phyloP scores from a whole-genome alignment of 345 rosid species.

The Camelina laxa region DNA sequence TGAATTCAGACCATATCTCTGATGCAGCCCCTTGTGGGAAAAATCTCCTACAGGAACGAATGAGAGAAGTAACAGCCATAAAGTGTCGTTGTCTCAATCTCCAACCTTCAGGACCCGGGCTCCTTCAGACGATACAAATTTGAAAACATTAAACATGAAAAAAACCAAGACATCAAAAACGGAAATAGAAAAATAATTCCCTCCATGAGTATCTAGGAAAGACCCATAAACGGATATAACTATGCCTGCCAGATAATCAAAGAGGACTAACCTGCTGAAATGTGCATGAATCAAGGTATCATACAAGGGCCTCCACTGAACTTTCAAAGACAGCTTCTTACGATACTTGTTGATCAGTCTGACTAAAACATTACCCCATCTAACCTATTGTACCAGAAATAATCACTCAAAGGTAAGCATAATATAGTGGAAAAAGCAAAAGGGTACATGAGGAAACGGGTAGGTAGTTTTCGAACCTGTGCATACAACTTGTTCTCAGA shows the following conservation, averaged over 20 bases:
- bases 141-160: conserved; percentile 7
- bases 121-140: conserved; percentile 53
- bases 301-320: conserved; percentile 91
- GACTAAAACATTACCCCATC: conserved; percentile 91
- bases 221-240: background rate
- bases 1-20: conserved; percentile 96
- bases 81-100: conserved; percentile 93
- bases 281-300: conserved; percentile 86
- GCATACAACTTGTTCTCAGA: conserved; percentile 81
- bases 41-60: conserved; percentile 83
- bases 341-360: conserved; percentile 78
- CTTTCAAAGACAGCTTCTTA: conserved; percentile 72
- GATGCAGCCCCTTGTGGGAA: conserved; percentile 86
- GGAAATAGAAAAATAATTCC: background rate
- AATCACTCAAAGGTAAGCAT: conserved; percentile 30
- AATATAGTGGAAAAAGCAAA: conserved; percentile 18
- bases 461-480: conserved; percentile 58
- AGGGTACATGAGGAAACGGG: conserved; percentile 24
- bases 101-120: conserved; percentile 98
- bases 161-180: conserved; percentile 4
- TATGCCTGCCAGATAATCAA: conserved; percentile 20
- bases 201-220: conserved; percentile 1
- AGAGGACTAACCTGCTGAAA: conserved; percentile 72
- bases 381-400: conserved; percentile 61
- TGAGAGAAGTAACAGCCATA: conserved; percentile 82